Evolutionary conservation across 2,329 filamentous ascomycete genomes (phyloP).

Genomic region (Aureobasidium sp.): DNA sequence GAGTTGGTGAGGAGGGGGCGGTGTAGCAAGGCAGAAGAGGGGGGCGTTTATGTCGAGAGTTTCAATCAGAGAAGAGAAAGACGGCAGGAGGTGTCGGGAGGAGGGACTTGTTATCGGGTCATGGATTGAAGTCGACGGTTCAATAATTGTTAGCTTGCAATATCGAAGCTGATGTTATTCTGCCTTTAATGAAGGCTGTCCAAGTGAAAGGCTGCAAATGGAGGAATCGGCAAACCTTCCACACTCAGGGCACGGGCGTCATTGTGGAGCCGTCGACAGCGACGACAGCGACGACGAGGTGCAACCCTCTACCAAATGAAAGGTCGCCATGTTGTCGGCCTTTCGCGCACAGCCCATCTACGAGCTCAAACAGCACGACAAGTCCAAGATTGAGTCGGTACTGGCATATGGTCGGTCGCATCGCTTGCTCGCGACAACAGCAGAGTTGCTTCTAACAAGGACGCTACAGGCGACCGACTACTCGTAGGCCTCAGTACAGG

Average conservation of each 20-base stretch:
- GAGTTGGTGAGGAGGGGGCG: not conserved
- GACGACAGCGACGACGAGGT: slow-evolving; percentile 11
- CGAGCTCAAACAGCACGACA: slow-evolving; percentile 92
- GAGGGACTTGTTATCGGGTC: not conserved
- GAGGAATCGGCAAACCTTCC: slow-evolving; percentile 13
- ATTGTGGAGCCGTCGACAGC: slow-evolving; percentile 2
- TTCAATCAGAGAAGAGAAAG: not conserved
- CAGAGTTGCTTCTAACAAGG: not conserved
- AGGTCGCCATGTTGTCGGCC: slow-evolving; percentile 73
- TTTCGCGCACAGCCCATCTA: slow-evolving; percentile 95
- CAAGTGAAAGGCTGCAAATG: no score
- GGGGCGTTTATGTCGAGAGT: not conserved
- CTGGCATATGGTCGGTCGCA: slow-evolving; percentile 68
- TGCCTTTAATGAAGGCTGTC: no score
- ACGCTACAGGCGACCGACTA: slow-evolving; percentile 66
- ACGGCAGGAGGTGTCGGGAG: not conserved
- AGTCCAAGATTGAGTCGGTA: slow-evolving; percentile 94
- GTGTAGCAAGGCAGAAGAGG: not conserved
- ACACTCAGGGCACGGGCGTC: not conserved
- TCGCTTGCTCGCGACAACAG: no score
- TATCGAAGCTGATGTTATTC: no score
- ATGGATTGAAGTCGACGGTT: not conserved
- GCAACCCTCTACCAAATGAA: not conserved
- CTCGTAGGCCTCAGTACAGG: slow-evolving; percentile 89
- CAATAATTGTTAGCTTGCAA: no score